These are phyloP conservation scores for Magnusiomyces tetraspermus DNA, from an alignment of 1,139 yeast species.

Conservation along the genomic window DNA sequence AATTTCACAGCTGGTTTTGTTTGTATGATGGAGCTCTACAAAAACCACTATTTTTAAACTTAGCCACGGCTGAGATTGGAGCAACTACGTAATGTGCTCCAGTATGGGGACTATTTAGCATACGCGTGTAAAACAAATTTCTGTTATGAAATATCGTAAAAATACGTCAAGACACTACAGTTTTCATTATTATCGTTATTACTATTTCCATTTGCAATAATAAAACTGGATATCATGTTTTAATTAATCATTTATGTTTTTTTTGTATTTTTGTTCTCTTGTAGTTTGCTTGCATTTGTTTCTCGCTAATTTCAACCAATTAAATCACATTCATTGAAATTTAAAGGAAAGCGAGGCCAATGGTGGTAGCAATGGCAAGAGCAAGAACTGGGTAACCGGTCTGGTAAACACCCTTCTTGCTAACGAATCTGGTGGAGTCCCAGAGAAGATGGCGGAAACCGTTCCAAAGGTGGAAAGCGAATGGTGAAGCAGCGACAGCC, in stretches of 20 bases:
- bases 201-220: too few species aligned
- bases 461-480: slow-evolving; percentile 75
- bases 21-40: too few species aligned
- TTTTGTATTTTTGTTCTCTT: not conserved
- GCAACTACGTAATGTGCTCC: too few species aligned
- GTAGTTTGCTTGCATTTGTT: not conserved
- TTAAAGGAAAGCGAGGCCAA: slow-evolving; percentile 36
- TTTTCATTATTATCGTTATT: too few species aligned
- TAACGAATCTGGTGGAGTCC: slow-evolving; percentile 77
- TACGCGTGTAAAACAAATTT: too few species aligned
- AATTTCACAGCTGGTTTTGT: too few species aligned
- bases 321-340: slow-evolving; percentile 25
- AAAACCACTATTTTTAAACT: too few species aligned
- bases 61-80: too few species aligned
- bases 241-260: not conserved
- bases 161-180: too few species aligned
- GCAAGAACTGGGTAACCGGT: slow-evolving; percentile 84
- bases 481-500: slow-evolving; percentile 67
- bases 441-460: slow-evolving; percentile 90
- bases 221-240: not conserved
- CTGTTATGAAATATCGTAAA: too few species aligned
- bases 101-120: too few species aligned
- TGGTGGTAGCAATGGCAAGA: slow-evolving; percentile 54
- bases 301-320: too few species aligned
- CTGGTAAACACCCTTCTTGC: slow-evolving; percentile 78